Percentiles rank a stretch among this genome's conserved stretches.
Conservation (phyloP, 176 grass and related monocot species). For the Aegilops bicornis region DNA sequence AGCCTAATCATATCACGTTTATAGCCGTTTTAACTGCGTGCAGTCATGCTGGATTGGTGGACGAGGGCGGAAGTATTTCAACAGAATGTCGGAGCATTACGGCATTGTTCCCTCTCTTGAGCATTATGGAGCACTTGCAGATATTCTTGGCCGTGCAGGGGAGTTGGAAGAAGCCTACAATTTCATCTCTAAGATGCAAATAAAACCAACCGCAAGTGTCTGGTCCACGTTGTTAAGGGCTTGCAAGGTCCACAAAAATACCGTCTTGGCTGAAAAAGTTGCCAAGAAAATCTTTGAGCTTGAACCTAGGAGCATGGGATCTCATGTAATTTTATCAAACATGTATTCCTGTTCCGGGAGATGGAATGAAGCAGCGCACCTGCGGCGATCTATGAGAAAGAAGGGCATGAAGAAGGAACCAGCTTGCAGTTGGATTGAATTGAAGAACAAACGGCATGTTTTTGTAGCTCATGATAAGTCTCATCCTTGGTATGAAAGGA, state of each 20-base stretch:
- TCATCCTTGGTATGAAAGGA: conserved; percentile 64
- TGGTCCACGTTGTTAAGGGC: conserved; percentile 72
- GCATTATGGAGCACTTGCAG: conserved; percentile 58
- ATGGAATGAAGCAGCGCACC: conserved; percentile 63
- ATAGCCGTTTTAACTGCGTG: conserved; percentile 67
- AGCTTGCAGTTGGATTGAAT: conserved; percentile 81
- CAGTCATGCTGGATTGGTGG: conserved; percentile 82
- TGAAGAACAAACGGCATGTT: conserved; percentile 56
- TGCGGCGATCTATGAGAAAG: conserved; percentile 57
- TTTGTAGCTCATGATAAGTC: conserved; percentile 70
- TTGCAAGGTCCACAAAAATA: conserved; percentile 68
- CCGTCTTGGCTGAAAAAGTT: conserved; percentile 54
- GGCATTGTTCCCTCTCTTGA: conserved; percentile 58
- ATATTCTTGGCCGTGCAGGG: conserved; percentile 61
- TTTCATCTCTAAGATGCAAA: conserved; percentile 68
- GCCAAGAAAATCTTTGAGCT: conserved; percentile 60
- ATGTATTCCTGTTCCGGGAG: conserved; percentile 65
- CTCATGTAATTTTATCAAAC: conserved; percentile 69
- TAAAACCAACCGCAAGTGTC: conserved; percentile 68
- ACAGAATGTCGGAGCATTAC: conserved; percentile 56
- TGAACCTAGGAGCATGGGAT: conserved; percentile 58
- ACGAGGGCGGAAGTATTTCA: conserved; percentile 61
- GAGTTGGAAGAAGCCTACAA: conserved; percentile 64
- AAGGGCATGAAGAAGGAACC: conserved; percentile 71
- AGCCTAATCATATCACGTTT: conserved; percentile 66